A percentile compares a stretch with the other conserved stretches of the same genome.
Conservation (phyloP, 1,139 yeast genomes). For the Kodamaea fungicola region DNA sequence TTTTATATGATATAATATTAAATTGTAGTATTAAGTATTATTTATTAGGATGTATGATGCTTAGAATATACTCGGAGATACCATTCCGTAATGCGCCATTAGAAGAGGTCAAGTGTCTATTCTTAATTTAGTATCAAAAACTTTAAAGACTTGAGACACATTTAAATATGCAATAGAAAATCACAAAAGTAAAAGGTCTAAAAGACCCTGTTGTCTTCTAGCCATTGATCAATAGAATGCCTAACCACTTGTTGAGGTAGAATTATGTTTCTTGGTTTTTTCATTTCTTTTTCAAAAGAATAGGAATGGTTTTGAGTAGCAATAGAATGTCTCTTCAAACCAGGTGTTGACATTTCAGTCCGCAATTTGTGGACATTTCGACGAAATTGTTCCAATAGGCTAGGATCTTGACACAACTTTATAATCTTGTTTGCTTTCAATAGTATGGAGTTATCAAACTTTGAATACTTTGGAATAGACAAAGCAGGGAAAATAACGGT, state of each 20-base stretch:
- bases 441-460: slow-evolving; percentile 21
- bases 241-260: too few species aligned
- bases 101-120: too few species aligned
- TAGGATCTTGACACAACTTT: slow-evolving; percentile 25
- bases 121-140: too few species aligned
- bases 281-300: too few species aligned
- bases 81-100: too few species aligned
- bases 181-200: background rate
- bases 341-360: slow-evolving; percentile 38
- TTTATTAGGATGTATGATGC: too few species aligned
- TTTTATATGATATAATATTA: too few species aligned
- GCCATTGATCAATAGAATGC: background rate
- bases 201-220: background rate
- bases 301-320: background rate
- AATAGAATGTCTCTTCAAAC: slow-evolving; percentile 18
- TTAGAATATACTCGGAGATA: too few species aligned
- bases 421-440: slow-evolving; percentile 28
- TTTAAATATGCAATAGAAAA: too few species aligned
- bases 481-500: slow-evolving; percentile 11
- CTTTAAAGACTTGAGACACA: too few species aligned
- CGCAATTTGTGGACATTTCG: slow-evolving; percentile 37
- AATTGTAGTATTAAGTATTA: too few species aligned
- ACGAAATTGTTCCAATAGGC: slow-evolving; percentile 28
- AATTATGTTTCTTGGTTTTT: too few species aligned
- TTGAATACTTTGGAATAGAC: slow-evolving; percentile 8